phyloP scores from a whole-genome alignment of 176 grass and related monocot species.

The Triticum timopheevii region DNA sequence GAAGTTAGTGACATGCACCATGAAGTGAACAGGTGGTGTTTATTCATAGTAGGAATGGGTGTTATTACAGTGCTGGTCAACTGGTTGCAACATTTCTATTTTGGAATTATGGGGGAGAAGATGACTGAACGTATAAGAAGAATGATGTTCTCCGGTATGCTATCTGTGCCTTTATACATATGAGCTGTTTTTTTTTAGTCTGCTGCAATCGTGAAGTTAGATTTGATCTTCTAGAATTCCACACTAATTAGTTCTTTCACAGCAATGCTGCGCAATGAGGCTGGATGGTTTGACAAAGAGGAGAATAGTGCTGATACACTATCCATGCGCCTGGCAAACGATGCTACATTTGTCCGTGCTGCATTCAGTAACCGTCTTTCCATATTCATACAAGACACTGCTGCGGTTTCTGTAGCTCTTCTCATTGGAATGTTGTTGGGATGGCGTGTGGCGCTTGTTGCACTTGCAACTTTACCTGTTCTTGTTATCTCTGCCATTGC shows the following conservation, averaged over 20 bases:
- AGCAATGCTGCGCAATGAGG: slow-evolving; percentile 97
- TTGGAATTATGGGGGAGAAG: slow-evolving; percentile 99
- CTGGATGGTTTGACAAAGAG: slow-evolving; percentile 98
- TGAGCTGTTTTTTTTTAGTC: neutral
- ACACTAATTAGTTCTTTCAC: slow-evolving; percentile 35
- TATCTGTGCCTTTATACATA: slow-evolving; percentile 12
- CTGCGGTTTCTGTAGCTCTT: slow-evolving; percentile 82
- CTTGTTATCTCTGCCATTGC: slow-evolving; percentile 95
- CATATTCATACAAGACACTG: slow-evolving; percentile 96
- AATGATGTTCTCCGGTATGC: slow-evolving; percentile 99
- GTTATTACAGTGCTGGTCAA: slow-evolving; percentile 94
- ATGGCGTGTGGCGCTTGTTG: slow-evolving; percentile 95
- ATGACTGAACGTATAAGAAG: slow-evolving; percentile 99
- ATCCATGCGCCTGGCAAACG: slow-evolving; percentile 96
- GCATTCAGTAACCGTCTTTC: slow-evolving; percentile 98
- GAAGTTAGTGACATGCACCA: slow-evolving; percentile 56
- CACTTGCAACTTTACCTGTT: slow-evolving; percentile 86
- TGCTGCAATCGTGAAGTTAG: slow-evolving; percentile 28
- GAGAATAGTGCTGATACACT: slow-evolving; percentile 92
- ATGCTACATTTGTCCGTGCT: slow-evolving; percentile 98
- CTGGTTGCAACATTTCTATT: slow-evolving; percentile 99
- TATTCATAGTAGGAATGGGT: slow-evolving; percentile 98
- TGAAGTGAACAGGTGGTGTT: slow-evolving; percentile 98
- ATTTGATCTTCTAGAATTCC: neutral
- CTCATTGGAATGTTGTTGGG: slow-evolving; percentile 92